A percentile compares a stretch with the other conserved stretches of the same genome.
phyloP scores from a whole-genome alignment of 202 grass and related monocot species.

The Digitaria exilis region DNA sequence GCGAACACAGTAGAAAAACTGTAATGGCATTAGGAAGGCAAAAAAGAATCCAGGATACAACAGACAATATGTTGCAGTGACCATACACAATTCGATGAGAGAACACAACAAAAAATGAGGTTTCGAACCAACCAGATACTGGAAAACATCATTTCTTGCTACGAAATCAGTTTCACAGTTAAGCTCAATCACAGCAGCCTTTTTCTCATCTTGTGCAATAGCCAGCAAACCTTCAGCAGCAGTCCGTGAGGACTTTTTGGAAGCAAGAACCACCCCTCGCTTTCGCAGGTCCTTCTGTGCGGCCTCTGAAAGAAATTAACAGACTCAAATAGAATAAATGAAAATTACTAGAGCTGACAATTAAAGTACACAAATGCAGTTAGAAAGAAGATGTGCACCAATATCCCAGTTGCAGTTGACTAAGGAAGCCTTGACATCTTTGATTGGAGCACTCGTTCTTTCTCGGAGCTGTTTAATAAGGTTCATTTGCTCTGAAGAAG shows the following conservation, averaged over 20 bases:
- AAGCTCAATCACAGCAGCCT: slow-evolving; percentile 74
- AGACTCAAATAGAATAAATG: not conserved
- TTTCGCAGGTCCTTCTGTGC: slow-evolving; percentile 85
- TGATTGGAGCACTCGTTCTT: slow-evolving; percentile 81
- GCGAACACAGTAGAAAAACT: not conserved
- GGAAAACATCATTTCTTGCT: slow-evolving; percentile 95
- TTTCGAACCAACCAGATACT: slow-evolving; percentile 61
- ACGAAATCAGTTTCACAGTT: slow-evolving; percentile 97
- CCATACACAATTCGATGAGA: not conserved
- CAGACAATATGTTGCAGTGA: not conserved
- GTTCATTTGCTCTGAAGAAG: slow-evolving; percentile 70
- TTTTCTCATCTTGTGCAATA: slow-evolving; percentile 69
- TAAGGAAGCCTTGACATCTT: slow-evolving; percentile 83
- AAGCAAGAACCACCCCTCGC: slow-evolving; percentile 74
- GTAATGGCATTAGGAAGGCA: not conserved
- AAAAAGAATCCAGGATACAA: not conserved
- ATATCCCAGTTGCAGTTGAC: slow-evolving; percentile 84
- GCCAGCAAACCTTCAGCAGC: slow-evolving; percentile 87
- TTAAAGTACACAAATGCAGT: not conserved
- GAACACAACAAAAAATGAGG: not conserved
- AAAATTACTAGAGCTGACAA: not conserved
- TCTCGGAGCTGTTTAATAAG: slow-evolving; percentile 79
- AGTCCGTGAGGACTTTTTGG: slow-evolving; percentile 76
- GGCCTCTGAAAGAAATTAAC: slow-evolving; percentile 57
- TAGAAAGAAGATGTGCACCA: slow-evolving; percentile 42